Evolutionary conservation across 176 grass and related monocot species (phyloP).

Genomic region (Musa schizocarpa): DNA sequence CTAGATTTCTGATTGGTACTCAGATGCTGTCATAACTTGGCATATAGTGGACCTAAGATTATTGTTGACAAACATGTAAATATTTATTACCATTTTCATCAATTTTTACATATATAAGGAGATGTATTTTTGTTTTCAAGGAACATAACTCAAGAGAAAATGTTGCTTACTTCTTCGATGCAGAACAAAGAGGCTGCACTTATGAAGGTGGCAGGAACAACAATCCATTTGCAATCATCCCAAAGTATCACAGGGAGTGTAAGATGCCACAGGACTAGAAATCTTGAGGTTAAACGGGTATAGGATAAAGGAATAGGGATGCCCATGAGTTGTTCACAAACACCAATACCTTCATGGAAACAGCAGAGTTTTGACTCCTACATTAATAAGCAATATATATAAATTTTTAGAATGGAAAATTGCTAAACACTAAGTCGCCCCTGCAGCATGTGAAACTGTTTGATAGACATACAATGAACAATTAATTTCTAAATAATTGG

Average conservation of each 20-base stretch:
- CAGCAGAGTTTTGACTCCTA: conserved; percentile 76
- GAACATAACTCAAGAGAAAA: not conserved
- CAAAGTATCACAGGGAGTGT: conserved; percentile 88
- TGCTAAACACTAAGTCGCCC: not conserved
- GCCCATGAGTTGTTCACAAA: conserved; percentile 72
- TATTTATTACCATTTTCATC: not conserved
- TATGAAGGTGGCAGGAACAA: conserved; percentile 86
- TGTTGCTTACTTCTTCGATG: conserved; percentile 88
- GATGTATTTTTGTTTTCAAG: not conserved
- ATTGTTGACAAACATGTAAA: not conserved
- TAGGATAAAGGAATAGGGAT: conserved; percentile 82
- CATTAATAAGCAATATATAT: conserved; percentile 18
- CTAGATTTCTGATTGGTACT: no score
- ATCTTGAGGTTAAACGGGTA: conserved; percentile 80
- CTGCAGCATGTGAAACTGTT: not conserved
- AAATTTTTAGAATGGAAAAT: not conserved
- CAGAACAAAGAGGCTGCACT: conserved; percentile 91
- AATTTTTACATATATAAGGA: not conserved
- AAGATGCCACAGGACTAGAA: conserved; percentile 96
- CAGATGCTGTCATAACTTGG: no score
- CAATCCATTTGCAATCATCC: conserved; percentile 93
- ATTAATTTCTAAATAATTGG: not conserved
- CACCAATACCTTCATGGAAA: conserved; percentile 81
- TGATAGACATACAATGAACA: not conserved
- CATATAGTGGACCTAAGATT: no score